Conservation (phyloP, 2,329 filamentous ascomycete genomes). For the Pyricularia sp. region DNA sequence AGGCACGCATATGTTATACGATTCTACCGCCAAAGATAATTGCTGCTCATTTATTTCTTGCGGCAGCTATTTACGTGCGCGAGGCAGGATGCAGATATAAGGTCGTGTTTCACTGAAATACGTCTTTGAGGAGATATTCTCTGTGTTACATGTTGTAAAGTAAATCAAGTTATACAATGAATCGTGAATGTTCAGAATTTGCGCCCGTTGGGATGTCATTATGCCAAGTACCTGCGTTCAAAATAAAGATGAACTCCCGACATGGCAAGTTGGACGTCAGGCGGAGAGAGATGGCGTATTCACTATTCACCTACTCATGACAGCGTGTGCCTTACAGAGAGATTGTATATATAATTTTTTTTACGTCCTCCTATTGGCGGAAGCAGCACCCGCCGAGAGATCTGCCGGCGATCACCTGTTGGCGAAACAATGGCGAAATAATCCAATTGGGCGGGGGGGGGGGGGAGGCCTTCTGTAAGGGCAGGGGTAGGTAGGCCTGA, state of each 20-base stretch:
- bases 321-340: background rate
- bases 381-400: background rate
- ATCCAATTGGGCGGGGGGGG: background rate
- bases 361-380: background rate
- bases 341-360: background rate
- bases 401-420: background rate
- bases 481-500: too few relatives aligned
- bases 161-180: background rate
- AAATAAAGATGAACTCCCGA: background rate
- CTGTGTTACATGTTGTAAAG: too few relatives aligned
- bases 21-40: background rate
- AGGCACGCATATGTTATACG: background rate
- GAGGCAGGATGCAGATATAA: background rate
- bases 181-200: background rate
- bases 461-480: background rate
- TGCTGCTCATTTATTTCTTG: background rate
- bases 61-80: background rate
- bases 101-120: background rate
- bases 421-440: background rate
- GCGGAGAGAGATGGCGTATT: background rate
- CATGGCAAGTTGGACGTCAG: background rate
- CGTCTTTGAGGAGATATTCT: background rate
- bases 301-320: background rate
- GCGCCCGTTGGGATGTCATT: background rate
- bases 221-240: background rate